Conservation (phyloP, 805 yeast genomes). For the Kazachstania viticola region DNA sequence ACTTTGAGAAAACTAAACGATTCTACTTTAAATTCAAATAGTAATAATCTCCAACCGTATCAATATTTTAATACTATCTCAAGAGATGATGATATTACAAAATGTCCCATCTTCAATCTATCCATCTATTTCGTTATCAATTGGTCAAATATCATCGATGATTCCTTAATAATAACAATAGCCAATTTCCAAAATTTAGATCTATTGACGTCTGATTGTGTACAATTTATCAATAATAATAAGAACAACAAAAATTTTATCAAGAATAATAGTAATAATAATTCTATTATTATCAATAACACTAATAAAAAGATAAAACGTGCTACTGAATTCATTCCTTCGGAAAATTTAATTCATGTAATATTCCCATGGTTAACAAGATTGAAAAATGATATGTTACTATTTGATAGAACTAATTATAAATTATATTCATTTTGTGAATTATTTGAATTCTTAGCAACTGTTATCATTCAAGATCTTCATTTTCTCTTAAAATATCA, state of each 20-base stretch:
- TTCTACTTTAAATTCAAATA: background rate
- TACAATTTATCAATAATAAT: slow-evolving; percentile 8
- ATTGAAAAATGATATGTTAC: slow-evolving; percentile 18
- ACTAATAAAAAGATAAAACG: slow-evolving; percentile 8
- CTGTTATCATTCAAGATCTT: slow-evolving; percentile 22
- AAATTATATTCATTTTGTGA: slow-evolving; percentile 23
- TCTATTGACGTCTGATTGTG: slow-evolving; percentile 10
- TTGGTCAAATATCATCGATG: slow-evolving; percentile 21
- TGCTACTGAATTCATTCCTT: slow-evolving; percentile 15
- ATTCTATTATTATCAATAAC: slow-evolving; percentile 1
- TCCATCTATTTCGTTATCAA: slow-evolving; percentile 24
- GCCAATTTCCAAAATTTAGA: slow-evolving; percentile 14
- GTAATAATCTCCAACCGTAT: slow-evolving; percentile 10
- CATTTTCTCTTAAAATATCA: too few relatives aligned
- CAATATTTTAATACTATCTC: slow-evolving; percentile 25
- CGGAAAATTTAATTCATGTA: slow-evolving; percentile 12
- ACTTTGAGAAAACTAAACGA: slow-evolving; percentile 26
- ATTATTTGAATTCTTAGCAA: slow-evolving; percentile 24
- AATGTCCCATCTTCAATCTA: slow-evolving; percentile 25
- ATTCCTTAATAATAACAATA: slow-evolving; percentile 14
- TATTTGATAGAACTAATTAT: slow-evolving; percentile 24
- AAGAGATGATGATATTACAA: slow-evolving; percentile 22
- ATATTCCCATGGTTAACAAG: slow-evolving; percentile 25
- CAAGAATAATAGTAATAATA: slow-evolving; percentile 5
- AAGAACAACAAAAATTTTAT: slow-evolving; percentile 3